Evolutionary conservation across 257 asterid species (phyloP).

Genomic region (Ligustrum vulgare): DNA sequence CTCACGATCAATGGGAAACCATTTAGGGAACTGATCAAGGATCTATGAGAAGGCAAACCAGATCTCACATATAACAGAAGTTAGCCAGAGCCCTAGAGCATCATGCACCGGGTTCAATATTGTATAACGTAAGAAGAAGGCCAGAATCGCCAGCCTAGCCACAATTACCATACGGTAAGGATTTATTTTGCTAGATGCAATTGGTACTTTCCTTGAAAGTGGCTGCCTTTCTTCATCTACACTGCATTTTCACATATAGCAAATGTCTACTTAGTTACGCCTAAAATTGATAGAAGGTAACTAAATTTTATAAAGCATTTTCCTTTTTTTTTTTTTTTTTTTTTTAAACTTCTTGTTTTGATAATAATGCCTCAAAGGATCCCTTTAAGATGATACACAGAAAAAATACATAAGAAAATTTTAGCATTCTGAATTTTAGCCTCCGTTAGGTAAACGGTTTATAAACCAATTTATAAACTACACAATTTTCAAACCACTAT

Average conservation of each 20-base stretch:
- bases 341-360: not conserved
- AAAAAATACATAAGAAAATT: not conserved
- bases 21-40: constrained; percentile 97
- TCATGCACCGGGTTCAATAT: constrained; percentile 90
- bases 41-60: constrained; percentile 98
- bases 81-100: constrained; percentile 95
- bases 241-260: constrained; percentile 45
- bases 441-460: too few species aligned
- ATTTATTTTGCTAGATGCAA: constrained; percentile 88
- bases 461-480: too few species aligned
- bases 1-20: constrained; percentile 93
- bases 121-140: constrained; percentile 81
- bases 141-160: constrained; percentile 73
- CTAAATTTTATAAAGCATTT: not conserved
- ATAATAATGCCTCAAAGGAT: not conserved
- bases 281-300: not conserved
- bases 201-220: constrained; percentile 86
- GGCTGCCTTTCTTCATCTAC: constrained; percentile 96
- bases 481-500: too few species aligned
- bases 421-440: not conserved
- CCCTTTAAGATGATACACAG: not conserved
- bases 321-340: not conserved
- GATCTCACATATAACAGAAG: constrained; percentile 91
- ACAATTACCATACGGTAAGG: constrained; percentile 98
- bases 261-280: not conserved